These are phyloP conservation scores for Podila minutissima DNA, from an alignment of 192 early-diverging fungal genomes.

Conservation along the genomic window DNA sequence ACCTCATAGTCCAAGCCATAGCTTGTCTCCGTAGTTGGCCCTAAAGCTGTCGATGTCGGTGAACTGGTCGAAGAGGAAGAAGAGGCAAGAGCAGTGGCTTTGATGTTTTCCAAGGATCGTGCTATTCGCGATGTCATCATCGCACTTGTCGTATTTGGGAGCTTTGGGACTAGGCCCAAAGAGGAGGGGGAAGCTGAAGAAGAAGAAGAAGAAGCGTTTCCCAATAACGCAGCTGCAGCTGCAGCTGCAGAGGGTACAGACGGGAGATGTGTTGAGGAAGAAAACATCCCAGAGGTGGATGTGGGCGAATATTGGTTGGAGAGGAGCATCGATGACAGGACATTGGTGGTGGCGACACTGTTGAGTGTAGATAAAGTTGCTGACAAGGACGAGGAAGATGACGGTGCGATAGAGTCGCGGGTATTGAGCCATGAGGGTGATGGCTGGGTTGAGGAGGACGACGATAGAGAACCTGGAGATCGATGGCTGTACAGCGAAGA, in stretches of 20 bases:
- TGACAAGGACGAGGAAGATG: background rate
- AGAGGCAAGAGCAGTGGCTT: no score
- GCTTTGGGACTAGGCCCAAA: no score
- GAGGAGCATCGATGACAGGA: slow-evolving; percentile 39
- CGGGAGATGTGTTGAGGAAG: background rate
- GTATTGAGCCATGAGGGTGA: background rate
- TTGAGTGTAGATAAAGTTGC: background rate
- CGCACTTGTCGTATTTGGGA: no score
- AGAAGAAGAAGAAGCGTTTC: slow-evolving; percentile 4
- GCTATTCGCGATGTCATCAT: no score
- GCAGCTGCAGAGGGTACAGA: no score
- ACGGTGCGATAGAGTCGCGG: background rate
- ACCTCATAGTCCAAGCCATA: no score
- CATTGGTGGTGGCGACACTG: slow-evolving; percentile 20
- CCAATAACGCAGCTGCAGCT: no score
- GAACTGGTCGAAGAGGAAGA: background rate
- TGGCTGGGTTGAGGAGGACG: background rate
- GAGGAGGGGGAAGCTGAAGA: slow-evolving; percentile 1
- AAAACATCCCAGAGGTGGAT: slow-evolving; percentile 1
- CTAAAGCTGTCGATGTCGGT: background rate
- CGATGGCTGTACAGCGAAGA: background rate
- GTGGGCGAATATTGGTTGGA: slow-evolving; percentile 23
- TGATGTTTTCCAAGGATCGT: no score
- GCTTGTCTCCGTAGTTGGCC: background rate
- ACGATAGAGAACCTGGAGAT: background rate